Conservation (phyloP, 768 basidiomycete species). For the Mycena latifolia region DNA sequence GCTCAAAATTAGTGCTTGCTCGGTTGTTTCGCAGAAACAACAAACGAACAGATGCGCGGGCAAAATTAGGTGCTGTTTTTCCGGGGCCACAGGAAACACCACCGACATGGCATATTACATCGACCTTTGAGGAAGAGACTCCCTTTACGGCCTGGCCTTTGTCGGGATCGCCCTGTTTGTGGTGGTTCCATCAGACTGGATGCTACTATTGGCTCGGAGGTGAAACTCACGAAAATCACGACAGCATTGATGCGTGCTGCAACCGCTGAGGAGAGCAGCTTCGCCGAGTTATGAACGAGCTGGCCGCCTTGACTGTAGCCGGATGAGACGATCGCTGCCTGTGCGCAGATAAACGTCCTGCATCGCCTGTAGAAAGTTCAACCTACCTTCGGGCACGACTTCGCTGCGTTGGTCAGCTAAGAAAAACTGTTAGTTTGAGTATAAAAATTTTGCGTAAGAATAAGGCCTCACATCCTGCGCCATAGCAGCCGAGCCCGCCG, state of each 20-base stretch:
- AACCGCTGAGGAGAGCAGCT: conserved; percentile 45
- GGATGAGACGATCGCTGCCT: conserved; percentile 40
- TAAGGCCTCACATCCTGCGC: conserved; percentile 42
- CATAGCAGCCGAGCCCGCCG: conserved; percentile 49
- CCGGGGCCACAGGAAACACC: too few species aligned
- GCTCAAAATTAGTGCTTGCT: too few species aligned
- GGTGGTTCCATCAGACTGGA: not conserved
- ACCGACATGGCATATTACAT: too few species aligned
- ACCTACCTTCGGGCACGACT: conserved; percentile 39
- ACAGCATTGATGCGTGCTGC: conserved; percentile 44
- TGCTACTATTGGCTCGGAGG: too few species aligned
- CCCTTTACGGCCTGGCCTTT: conserved; percentile 45
- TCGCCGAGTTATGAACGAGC: conserved; percentile 31
- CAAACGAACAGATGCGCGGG: conserved; percentile 39
- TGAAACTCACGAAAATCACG: conserved; percentile 43
- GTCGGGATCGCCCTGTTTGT: conserved; percentile 46
- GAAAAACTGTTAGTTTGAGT: conserved; percentile 23
- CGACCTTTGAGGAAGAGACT: too few species aligned
- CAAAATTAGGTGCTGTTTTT: conserved; percentile 45
- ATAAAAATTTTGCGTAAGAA: conserved; percentile 7
- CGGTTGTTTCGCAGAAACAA: not conserved
- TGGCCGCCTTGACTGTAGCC: conserved; percentile 46
- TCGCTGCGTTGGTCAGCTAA: conserved; percentile 32
- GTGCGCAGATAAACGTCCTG: not conserved
- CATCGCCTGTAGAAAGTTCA: not conserved